phyloP scores from a whole-genome alignment of 257 asterid genomes.

The Solanum tarijense region DNA sequence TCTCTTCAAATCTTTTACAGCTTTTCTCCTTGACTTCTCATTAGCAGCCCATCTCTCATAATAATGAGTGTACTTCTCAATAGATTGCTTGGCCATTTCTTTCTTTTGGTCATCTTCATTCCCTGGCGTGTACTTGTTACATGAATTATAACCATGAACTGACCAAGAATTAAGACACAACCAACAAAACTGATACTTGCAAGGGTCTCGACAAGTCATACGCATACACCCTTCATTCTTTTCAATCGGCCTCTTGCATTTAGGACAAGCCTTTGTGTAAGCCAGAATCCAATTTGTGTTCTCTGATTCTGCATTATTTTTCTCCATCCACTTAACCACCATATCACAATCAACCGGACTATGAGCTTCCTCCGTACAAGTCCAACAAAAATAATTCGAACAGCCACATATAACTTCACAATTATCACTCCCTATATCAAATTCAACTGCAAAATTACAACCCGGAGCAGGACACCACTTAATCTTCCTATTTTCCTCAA shows the following conservation, averaged over 20 bases:
- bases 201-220: conserved; percentile 1
- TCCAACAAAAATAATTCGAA: conserved; percentile 10
- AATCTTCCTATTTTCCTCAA: conserved; percentile 8
- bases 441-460: conserved; percentile 1
- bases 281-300: conserved; percentile 13
- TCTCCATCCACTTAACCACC: conserved; percentile 17
- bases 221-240: conserved; percentile 10
- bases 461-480: conserved; percentile 19
- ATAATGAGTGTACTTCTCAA: conserved; percentile 11
- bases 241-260: conserved; percentile 7
- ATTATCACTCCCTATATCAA: conserved; percentile 4
- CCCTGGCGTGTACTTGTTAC: conserved; percentile 3
- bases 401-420: conserved; percentile 4
- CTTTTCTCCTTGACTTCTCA: conserved; percentile 2
- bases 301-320: conserved; percentile 16
- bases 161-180: conserved; percentile 4
- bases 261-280: conserved; percentile 8
- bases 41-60: conserved; percentile 13
- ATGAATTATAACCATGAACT: conserved; percentile 1
- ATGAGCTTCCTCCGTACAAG: conserved; percentile 19
- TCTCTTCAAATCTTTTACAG: background rate
- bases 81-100: conserved; percentile 3
- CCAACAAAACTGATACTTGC: conserved; percentile 7
- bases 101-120: conserved; percentile 1
- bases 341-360: conserved; percentile 25